Base-by-base conservation (phyloP, 2,329 filamentous ascomycete genomes). In the Colletotrichum viniferum region DNA sequence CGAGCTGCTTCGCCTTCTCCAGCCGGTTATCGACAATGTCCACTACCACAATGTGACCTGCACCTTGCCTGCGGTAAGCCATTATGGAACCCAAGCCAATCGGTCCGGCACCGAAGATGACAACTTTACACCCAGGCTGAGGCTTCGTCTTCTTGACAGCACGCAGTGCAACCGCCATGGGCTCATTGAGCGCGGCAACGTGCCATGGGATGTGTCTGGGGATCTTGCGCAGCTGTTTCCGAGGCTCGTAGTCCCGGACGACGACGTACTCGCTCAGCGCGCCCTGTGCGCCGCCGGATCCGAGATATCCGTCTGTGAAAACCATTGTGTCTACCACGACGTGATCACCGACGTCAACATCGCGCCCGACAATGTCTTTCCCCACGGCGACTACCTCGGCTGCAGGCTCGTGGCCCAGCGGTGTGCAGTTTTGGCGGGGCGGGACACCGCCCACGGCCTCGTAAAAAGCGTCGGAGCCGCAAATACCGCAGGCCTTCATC, bases 401-500 rank as follows among this genome's bases (percentile, higher is more conserved):
- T 14, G 69, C 69, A 0, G 69, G 69, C n/a, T 71, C 69, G 52
- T 71, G 69, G 9, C 69, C 69, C 34, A 71, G 26, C 2, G 61
- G 69, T 0, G 24, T 38, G 32, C 62, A 34, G 14, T 34, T 34
- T 26, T 60, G 24, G 3, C 52, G 63, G 1, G 69, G 69, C 2
- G 69, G 69, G 4, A 71, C 32, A 26, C 69, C 69, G 34, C 69
- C 69, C 5, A 30, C 8, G 1, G 65, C 69, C 8, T 36, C 56
- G 69, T 48, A 71, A 4, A 71, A 32, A 1, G 30, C 32, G n/a
- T 71, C 69, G 9, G 69, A 71, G 18, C 69, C 69, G 62, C 69
- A 71, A n/a, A 67, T 67, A 5, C 69, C 69, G 69, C 69, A 71
- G 0, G 69, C 69, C 12, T 71, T 67, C 32, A 71, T 71, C 8